phyloP scores from a whole-genome alignment of 2,329 filamentous ascomycete genomes.

The Botrytis paeoniae region DNA sequence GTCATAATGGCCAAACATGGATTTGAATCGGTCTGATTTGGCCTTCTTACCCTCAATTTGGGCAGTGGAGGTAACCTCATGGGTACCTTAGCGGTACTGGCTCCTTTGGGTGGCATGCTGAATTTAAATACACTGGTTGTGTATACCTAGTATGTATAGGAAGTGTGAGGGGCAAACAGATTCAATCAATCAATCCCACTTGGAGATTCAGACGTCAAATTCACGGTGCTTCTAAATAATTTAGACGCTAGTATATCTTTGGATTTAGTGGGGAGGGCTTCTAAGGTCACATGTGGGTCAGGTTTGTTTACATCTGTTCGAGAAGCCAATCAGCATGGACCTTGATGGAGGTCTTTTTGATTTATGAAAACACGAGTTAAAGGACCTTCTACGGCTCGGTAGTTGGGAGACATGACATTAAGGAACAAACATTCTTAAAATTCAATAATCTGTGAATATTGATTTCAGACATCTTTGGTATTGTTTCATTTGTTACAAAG shows the following conservation, averaged over 20 bases:
- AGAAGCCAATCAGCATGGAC: conserved; percentile 1
- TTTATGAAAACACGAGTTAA: conserved; percentile 7
- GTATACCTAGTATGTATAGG: neutral
- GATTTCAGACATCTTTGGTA: neutral
- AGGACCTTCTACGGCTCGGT: neutral
- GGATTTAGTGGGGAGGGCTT: neutral
- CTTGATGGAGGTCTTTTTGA: neutral
- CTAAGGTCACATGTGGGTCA: neutral
- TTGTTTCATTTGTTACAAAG: neutral
- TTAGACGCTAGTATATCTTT: conserved; percentile 25
- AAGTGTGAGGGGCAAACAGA: neutral
- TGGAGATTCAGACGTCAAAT: neutral
- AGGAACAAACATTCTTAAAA: conserved; percentile 2
- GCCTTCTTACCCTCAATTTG: conserved; percentile 62
- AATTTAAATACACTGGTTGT: neutral
- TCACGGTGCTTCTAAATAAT: conserved; percentile 24
- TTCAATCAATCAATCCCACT: neutral
- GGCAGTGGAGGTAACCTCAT: conserved; percentile 53
- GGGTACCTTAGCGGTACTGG: conserved; percentile 34
- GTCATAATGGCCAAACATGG: conserved; percentile 66
- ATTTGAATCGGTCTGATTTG: conserved; percentile 59
- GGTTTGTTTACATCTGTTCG: conserved; percentile 14
- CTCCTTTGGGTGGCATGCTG: conserved; percentile 38
- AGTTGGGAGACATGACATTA: neutral
- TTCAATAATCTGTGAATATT: conserved; percentile 1